Percentiles rank a stretch among this genome's conserved stretches.
phyloP scores from a whole-genome alignment of 768 basidiomycete species.

The Kwoniella botswanensis region DNA sequence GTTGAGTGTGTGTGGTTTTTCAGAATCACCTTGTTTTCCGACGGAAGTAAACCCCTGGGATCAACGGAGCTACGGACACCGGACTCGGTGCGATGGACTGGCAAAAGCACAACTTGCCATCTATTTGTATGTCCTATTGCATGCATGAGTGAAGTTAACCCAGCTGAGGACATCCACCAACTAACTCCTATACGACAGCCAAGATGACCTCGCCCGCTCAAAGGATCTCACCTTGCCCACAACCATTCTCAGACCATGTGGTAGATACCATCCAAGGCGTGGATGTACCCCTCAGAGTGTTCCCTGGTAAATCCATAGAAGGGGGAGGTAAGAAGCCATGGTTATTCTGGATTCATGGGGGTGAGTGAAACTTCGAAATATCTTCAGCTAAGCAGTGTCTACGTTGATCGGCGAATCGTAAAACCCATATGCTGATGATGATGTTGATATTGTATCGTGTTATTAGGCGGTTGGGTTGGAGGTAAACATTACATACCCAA shows the following conservation, averaged over 20 bases:
- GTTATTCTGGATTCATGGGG: constrained; percentile 36
- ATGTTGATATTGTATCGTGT: too few species aligned
- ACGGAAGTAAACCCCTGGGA: not conserved
- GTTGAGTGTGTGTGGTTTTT: not conserved
- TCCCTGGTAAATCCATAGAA: constrained; percentile 9
- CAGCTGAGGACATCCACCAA: too few species aligned
- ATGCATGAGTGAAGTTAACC: too few species aligned
- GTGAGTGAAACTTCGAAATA: not conserved
- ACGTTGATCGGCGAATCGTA: too few species aligned
- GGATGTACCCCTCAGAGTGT: constrained; percentile 27
- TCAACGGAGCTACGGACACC: not conserved
- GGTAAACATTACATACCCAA: constrained; percentile 29
- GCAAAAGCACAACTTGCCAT: too few species aligned
- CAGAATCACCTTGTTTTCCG: not conserved
- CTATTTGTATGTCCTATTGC: too few species aligned
- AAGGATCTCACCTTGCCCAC: constrained; percentile 17
- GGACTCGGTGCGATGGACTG: too few species aligned
- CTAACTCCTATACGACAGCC: too few species aligned
- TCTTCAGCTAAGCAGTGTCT: not conserved
- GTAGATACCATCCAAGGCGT: constrained; percentile 24
- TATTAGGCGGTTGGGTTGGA: constrained; percentile 19
- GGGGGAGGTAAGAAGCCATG: constrained; percentile 15
- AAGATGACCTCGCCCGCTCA: constrained; percentile 20
- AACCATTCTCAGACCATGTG: constrained; percentile 28
- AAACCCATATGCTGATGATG: not conserved